A percentile compares a stretch with the other conserved stretches of the same genome.
phyloP scores from a whole-genome alignment of 2,329 filamentous ascomycete genomes.

The Trichoderma atroviride region DNA sequence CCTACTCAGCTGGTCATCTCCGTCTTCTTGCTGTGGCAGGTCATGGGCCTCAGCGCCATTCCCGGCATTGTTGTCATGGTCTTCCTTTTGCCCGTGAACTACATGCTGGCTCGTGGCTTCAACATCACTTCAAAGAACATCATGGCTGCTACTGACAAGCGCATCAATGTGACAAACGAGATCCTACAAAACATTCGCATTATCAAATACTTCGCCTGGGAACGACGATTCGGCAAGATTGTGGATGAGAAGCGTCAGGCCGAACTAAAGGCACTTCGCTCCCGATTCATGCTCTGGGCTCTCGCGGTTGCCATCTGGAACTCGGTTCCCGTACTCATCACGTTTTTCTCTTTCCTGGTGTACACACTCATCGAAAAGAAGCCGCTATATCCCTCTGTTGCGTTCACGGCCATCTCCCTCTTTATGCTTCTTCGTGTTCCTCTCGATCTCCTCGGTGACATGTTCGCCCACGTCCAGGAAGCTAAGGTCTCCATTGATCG shows the following conservation, averaged over 20 bases:
- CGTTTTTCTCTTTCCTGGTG: slow-evolving; percentile 91
- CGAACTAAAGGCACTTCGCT: slow-evolving; percentile 78
- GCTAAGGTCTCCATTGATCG: slow-evolving; percentile 96
- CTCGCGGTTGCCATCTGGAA: slow-evolving; percentile 94
- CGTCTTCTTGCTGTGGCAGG: slow-evolving; percentile 79
- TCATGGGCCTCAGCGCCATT: slow-evolving; percentile 91
- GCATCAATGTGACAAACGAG: slow-evolving; percentile 96
- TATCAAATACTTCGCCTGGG: slow-evolving; percentile 99
- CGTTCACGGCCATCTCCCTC: slow-evolving; percentile 93
- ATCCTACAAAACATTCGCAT: slow-evolving; percentile 96
- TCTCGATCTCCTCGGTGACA: slow-evolving; percentile 93
- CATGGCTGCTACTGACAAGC: slow-evolving; percentile 88
- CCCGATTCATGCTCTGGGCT: slow-evolving; percentile 89
- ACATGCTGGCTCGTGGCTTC: slow-evolving; percentile 84
- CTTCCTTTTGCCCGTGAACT: slow-evolving; percentile 85
- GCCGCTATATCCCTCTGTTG: slow-evolving; percentile 85
- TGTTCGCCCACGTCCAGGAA: slow-evolving; percentile 98
- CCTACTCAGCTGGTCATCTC: slow-evolving; percentile 86
- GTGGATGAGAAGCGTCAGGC: slow-evolving; percentile 84
- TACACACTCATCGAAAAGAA: slow-evolving; percentile 91
- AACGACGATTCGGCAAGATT: slow-evolving; percentile 81
- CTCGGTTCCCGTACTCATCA: slow-evolving; percentile 91
- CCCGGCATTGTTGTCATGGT: slow-evolving; percentile 91
- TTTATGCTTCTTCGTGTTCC: slow-evolving; percentile 93
- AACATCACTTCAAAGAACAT: slow-evolving; percentile 86